A percentile compares a stretch with the other conserved stretches of the same genome.
These are phyloP conservation scores for Tetrahymena malaccensis DNA, from an alignment of 73 alveolate species.

Conservation along the genomic window DNA sequence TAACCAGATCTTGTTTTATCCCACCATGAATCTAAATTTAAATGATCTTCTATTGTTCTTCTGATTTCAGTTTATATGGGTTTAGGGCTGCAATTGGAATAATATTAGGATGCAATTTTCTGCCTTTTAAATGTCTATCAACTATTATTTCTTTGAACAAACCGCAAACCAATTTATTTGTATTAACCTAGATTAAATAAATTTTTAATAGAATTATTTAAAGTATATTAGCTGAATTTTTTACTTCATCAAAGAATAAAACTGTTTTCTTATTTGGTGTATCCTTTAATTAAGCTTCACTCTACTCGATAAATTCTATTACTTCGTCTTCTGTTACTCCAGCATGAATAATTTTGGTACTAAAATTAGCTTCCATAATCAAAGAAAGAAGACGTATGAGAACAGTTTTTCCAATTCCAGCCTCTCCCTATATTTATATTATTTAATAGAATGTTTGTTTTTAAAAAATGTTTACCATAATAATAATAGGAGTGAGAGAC, in stretches of 20 bases:
- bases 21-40: slow-evolving; percentile 43
- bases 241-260: slow-evolving; percentile 66
- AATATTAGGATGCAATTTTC: not conserved
- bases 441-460: too few species aligned
- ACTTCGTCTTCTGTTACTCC: slow-evolving; percentile 55
- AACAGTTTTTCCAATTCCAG: slow-evolving; percentile 75
- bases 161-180: not conserved
- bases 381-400: slow-evolving; percentile 46
- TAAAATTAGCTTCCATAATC: slow-evolving; percentile 45
- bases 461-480: slow-evolving; percentile 26
- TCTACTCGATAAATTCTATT: not conserved
- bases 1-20: slow-evolving; percentile 14
- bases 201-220: too few species aligned
- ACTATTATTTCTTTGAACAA: not conserved
- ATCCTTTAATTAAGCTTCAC: slow-evolving; percentile 5
- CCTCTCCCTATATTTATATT: slow-evolving; percentile 43
- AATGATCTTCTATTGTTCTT: not conserved
- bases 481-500: slow-evolving; percentile 55
- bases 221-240: not conserved
- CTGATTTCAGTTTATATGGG: not conserved
- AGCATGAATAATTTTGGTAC: slow-evolving; percentile 56
- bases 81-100: not conserved
- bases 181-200: not conserved
- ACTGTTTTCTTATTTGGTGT: slow-evolving; percentile 24
- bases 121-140: not conserved